phyloP scores from a whole-genome alignment of 495 filamentous ascomycete species.

The Daldinia bambusicola region DNA sequence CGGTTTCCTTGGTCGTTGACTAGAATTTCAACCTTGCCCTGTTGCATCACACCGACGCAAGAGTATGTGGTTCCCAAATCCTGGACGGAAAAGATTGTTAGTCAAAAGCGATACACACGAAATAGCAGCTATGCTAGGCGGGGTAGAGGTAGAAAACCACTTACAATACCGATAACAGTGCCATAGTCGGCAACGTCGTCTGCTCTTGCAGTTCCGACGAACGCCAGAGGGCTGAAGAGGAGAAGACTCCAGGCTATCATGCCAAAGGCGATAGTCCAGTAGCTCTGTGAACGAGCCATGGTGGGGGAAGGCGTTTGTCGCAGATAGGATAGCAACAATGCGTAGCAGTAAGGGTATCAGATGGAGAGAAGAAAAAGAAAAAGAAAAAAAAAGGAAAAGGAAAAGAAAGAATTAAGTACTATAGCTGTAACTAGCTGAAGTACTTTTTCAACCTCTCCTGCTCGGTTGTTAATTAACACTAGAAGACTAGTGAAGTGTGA shows the following conservation, averaged over 20 bases:
- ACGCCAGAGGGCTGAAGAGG: slow-evolving; percentile 76
- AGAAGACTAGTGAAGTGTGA: slow-evolving; percentile 17
- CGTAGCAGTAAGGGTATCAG: slow-evolving; percentile 27
- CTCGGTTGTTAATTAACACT: slow-evolving; percentile 16
- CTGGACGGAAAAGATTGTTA: slow-evolving; percentile 37
- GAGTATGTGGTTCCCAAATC: slow-evolving; percentile 99
- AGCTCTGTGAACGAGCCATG: slow-evolving; percentile 67
- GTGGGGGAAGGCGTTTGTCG: slow-evolving; percentile 39
- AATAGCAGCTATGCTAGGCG: neutral
- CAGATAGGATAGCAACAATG: slow-evolving; percentile 8
- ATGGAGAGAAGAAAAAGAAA: slow-evolving; percentile 5
- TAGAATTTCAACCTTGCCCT: slow-evolving; percentile 97
- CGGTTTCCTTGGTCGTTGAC: slow-evolving; percentile 99
- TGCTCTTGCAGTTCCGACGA: slow-evolving; percentile 79
- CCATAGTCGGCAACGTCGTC: slow-evolving; percentile 82
- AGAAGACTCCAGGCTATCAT: slow-evolving; percentile 86
- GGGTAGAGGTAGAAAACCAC: slow-evolving; percentile 29
- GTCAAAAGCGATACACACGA: slow-evolving; percentile 15
- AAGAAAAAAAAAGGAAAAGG: slow-evolving; percentile 3
- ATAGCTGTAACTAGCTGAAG: neutral
- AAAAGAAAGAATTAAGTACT: slow-evolving; percentile 16
- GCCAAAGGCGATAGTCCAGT: slow-evolving; percentile 68
- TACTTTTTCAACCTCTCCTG: slow-evolving; percentile 34
- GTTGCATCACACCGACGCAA: slow-evolving; percentile 99
- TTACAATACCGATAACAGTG: slow-evolving; percentile 91